Evolutionary conservation across 106 monocot genomes (phyloP).

Genomic region (Phalaenopsis equestris): DNA sequence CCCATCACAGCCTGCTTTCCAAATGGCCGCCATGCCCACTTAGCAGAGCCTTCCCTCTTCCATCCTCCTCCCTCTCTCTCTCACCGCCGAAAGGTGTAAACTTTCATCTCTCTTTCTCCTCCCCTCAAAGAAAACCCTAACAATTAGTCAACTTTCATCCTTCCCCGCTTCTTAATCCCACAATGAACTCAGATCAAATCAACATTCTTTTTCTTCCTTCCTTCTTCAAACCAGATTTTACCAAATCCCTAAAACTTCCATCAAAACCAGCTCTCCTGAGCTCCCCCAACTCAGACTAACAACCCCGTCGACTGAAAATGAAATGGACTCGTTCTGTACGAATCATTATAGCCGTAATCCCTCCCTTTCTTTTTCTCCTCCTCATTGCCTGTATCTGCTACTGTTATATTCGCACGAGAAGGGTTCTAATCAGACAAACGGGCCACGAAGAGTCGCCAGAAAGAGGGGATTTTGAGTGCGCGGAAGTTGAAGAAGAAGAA

Average conservation of each 20-base stretch:
- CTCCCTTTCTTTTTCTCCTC: slow-evolving; percentile 17
- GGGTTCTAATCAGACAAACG: not conserved
- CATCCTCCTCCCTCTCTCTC: too few relatives aligned
- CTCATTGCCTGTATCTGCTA: not conserved
- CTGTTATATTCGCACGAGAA: slow-evolving; percentile 7
- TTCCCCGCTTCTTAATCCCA: not conserved
- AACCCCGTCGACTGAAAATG: not conserved
- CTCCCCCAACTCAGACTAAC: not conserved
- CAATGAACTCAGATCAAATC: not conserved
- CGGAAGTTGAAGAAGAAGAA: slow-evolving; percentile 13
- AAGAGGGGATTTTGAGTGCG: not conserved
- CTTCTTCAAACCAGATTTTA: not conserved
- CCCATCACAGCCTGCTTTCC: not conserved
- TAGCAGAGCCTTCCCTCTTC: too few relatives aligned
- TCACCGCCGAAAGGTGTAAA: too few relatives aligned
- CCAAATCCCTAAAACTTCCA: not conserved
- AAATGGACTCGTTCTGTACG: not conserved
- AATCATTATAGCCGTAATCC: not conserved
- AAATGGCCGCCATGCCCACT: not conserved
- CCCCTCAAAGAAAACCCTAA: not conserved
- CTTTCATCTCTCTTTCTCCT: too few relatives aligned
- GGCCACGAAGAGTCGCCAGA: not conserved
- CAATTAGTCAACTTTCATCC: not conserved
- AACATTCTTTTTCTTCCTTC: not conserved
- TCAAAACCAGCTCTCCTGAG: not conserved